These are phyloP conservation scores for Kwoniella sp. DNA, from an alignment of 768 basidiomycete species.

Conservation along the genomic window DNA sequence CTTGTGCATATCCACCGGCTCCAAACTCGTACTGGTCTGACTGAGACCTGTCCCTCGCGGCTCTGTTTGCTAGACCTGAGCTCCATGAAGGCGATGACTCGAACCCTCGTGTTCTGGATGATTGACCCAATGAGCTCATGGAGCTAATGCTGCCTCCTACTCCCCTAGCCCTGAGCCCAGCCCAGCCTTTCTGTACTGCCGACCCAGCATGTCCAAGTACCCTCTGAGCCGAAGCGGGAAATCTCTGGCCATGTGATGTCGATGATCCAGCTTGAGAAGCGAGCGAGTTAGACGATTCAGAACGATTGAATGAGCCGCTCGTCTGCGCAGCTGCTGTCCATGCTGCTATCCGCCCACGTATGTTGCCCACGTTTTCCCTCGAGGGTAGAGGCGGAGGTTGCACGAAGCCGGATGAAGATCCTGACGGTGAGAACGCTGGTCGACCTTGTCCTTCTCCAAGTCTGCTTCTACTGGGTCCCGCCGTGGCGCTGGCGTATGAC, in stretches of 20 bases:
- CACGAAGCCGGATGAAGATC: neutral
- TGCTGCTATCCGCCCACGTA: conserved; percentile 41
- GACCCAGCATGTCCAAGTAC: conserved; percentile 46
- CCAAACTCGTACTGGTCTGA: conserved; percentile 29
- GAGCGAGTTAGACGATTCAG: conserved; percentile 36
- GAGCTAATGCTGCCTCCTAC: conserved; percentile 42
- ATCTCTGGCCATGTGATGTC: conserved; percentile 22
- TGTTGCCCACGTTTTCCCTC: conserved; percentile 37
- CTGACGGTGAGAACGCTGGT: conserved; percentile 39
- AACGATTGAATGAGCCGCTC: conserved; percentile 24
- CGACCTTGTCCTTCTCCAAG: conserved; percentile 39
- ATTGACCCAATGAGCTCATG: conserved; percentile 27
- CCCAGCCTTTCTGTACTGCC: conserved; percentile 50
- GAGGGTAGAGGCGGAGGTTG: conserved; percentile 33
- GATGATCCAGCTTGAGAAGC: conserved; percentile 19
- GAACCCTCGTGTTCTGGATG: conserved; percentile 10
- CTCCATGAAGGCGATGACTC: conserved; percentile 23
- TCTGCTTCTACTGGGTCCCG: conserved; percentile 33
- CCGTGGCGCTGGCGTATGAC: conserved; percentile 31
- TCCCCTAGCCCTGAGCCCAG: conserved; percentile 42
- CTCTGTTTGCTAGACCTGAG: conserved; percentile 18
- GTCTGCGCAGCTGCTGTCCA: conserved; percentile 38
- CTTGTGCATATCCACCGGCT: conserved; percentile 1
- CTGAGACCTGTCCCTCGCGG: conserved; percentile 26
- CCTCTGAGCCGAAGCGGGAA: conserved; percentile 39